A percentile compares a stretch with the other conserved stretches of the same genome.
These are phyloP conservation scores for Coniosporium apollinis DNA, from an alignment of 495 filamentous ascomycete genomes.

Conservation along the genomic window DNA sequence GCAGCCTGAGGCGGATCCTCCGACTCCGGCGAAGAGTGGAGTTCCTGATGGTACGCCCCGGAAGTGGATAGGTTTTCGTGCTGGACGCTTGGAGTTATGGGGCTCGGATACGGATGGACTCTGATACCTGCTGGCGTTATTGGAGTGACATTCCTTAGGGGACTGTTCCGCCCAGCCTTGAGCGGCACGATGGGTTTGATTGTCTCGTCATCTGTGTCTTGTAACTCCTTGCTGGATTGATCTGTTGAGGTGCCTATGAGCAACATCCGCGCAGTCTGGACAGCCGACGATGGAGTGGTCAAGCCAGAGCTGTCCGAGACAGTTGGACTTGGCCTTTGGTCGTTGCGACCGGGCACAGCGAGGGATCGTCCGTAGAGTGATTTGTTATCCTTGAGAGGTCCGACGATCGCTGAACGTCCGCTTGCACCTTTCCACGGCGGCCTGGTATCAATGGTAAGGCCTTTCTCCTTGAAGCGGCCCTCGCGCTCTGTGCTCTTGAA, in stretches of 20 bases:
- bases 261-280: conserved; percentile 4
- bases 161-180: conserved; percentile 21
- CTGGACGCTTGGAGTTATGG: conserved; percentile 3
- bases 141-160: conserved; percentile 16
- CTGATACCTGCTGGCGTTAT: conserved; percentile 8
- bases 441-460: neutral
- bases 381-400: conserved; percentile 11
- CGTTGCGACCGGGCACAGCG: neutral
- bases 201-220: conserved; percentile 14
- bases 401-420: conserved; percentile 30
- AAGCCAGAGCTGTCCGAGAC: neutral
- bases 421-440: conserved; percentile 31
- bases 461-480: neutral
- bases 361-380: neutral
- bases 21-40: too few relatives aligned
- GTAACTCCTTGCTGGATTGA: conserved; percentile 6
- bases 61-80: conserved; percentile 1
- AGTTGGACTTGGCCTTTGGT: conserved; percentile 1
- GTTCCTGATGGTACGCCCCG: conserved; percentile 2
- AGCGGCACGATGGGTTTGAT: conserved; percentile 24
- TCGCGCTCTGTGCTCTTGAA: too few relatives aligned
- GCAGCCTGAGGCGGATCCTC: too few relatives aligned
- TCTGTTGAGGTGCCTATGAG: conserved; percentile 12
- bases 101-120: conserved; percentile 9
- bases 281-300: conserved; percentile 7